Evolutionary conservation across 805 yeast species (phyloP).

Genomic region (Starmerella stellata): DNA sequence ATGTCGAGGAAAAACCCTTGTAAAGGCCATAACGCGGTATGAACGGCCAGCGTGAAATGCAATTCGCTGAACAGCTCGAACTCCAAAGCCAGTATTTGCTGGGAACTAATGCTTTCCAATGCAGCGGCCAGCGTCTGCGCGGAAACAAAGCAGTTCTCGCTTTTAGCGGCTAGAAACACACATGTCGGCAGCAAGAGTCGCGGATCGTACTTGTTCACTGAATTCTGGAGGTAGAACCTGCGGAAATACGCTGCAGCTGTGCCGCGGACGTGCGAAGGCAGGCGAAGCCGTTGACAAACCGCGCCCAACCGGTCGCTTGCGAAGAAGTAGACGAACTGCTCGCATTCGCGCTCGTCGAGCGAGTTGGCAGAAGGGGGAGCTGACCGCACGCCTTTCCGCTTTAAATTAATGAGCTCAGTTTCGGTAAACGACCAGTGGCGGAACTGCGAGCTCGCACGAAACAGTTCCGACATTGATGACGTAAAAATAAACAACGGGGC

Average conservation of each 20-base stretch:
- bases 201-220: slow-evolving; percentile 80
- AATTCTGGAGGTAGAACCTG: slow-evolving; percentile 59
- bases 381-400: slow-evolving; percentile 34
- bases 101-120: slow-evolving; percentile 36
- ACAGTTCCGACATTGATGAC: slow-evolving; percentile 77
- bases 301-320: slow-evolving; percentile 51
- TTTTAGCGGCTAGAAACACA: slow-evolving; percentile 76
- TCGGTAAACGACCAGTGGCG: slow-evolving; percentile 67
- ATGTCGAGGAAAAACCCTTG: slow-evolving; percentile 89
- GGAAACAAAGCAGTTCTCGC: slow-evolving; percentile 78
- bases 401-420: slow-evolving; percentile 34
- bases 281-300: slow-evolving; percentile 50
- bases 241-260: slow-evolving; percentile 72
- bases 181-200: slow-evolving; percentile 62
- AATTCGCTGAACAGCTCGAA: slow-evolving; percentile 56
- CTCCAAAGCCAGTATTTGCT: slow-evolving; percentile 57
- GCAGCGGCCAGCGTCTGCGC: slow-evolving; percentile 60
- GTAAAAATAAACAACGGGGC: no score
- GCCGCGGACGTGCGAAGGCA: slow-evolving; percentile 76
- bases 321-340: slow-evolving; percentile 42
- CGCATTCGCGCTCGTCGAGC: slow-evolving; percentile 54
- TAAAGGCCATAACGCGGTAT: slow-evolving; percentile 76
- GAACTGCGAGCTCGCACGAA: slow-evolving; percentile 72
- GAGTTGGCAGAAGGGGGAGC: slow-evolving; percentile 21
- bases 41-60: slow-evolving; percentile 63